phyloP scores from a whole-genome alignment of 768 basidiomycete genomes.

The Calocybe cyanea region DNA sequence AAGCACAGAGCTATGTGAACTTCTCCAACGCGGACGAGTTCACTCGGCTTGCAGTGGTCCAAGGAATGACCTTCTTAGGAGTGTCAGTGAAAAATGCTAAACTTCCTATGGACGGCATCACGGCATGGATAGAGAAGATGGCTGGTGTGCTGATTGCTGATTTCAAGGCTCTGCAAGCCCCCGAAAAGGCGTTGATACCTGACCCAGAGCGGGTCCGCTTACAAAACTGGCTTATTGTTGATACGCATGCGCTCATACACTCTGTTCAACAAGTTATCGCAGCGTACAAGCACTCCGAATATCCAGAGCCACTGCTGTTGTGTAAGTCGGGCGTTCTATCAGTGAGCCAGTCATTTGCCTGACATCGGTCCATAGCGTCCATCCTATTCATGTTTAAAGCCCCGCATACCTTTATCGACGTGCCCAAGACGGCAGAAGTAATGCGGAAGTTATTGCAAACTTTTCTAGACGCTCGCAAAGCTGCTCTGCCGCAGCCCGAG shows the following conservation, averaged over 20 bases:
- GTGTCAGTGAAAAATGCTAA: slow-evolving; percentile 54
- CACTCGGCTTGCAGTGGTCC: slow-evolving; percentile 68
- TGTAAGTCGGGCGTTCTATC: slow-evolving; percentile 12
- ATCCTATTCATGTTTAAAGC: slow-evolving; percentile 42
- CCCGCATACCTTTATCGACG: slow-evolving; percentile 34
- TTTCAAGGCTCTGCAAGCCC: slow-evolving; percentile 27
- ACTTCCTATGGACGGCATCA: slow-evolving; percentile 46
- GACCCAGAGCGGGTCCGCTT: background rate
- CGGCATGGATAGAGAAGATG: slow-evolving; percentile 66
- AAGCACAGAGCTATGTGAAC: slow-evolving; percentile 61
- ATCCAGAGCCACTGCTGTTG: slow-evolving; percentile 58
- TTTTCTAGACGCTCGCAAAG: slow-evolving; percentile 56
- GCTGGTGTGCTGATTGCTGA: slow-evolving; percentile 52
- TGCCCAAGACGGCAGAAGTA: slow-evolving; percentile 44
- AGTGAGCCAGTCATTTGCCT: background rate
- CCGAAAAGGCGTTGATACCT: background rate
- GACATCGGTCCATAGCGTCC: slow-evolving; percentile 42
- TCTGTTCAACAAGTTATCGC: slow-evolving; percentile 17
- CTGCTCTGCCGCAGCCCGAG: slow-evolving; percentile 42
- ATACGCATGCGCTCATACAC: slow-evolving; percentile 17
- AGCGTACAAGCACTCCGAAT: slow-evolving; percentile 25
- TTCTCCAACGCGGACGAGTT: slow-evolving; percentile 63
- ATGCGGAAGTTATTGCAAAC: slow-evolving; percentile 55
- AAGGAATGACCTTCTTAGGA: slow-evolving; percentile 69
- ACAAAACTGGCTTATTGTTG: background rate